phyloP scores from a whole-genome alignment of 768 basidiomycete species.

The Boletus rex-veris region DNA sequence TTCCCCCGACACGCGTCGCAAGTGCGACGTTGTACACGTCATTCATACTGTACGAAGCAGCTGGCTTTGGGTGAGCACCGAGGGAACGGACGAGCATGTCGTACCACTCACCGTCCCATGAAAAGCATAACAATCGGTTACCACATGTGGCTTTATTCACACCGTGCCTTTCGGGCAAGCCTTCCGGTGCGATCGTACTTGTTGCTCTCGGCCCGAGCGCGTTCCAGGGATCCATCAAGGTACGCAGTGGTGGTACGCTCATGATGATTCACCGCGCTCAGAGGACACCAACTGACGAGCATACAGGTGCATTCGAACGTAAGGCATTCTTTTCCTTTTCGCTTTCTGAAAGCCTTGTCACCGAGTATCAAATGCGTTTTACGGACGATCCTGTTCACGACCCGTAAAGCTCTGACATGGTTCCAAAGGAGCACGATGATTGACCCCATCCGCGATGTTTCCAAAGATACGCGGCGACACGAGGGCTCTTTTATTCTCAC shows the following conservation, averaged over 20 bases:
- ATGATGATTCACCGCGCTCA: background rate
- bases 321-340: background rate
- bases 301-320: conserved; percentile 10
- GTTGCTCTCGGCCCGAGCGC: background rate
- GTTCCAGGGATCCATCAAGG: conserved; percentile 10
- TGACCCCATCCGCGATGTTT: background rate
- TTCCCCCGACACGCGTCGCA: background rate
- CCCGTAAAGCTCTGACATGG: conserved; percentile 2
- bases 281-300: background rate
- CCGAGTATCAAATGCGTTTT: background rate
- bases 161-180: conserved; percentile 4
- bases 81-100: background rate
- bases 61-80: conserved; percentile 8
- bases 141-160: conserved; percentile 6
- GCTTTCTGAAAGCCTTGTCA: background rate
- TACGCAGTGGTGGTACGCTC: conserved; percentile 9
- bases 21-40: conserved; percentile 4
- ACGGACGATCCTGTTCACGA: conserved; percentile 12
- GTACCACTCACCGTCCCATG: background rate
- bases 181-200: background rate
- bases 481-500: conserved; percentile 7
- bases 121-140: conserved; percentile 11
- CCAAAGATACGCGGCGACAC: conserved; percentile 9
- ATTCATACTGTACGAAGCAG: conserved; percentile 6
- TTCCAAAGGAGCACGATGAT: background rate